phyloP scores from a whole-genome alignment of 768 basidiomycete species.

The Phaeotremella skinneri region DNA sequence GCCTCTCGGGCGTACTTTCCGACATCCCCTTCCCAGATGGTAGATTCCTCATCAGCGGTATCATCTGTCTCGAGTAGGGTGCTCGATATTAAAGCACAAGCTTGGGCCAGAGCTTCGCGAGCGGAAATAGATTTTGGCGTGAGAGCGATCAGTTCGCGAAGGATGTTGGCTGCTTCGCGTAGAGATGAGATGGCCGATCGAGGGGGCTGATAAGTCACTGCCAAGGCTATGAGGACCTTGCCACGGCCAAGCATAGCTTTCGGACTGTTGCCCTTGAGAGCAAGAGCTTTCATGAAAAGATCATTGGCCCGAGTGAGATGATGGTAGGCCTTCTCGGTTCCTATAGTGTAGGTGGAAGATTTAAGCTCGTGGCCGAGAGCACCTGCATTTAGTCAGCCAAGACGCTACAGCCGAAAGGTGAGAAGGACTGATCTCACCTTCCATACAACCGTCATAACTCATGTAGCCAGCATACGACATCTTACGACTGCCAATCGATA shows the following conservation, averaged over 20 bases:
- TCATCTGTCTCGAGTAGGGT: slow-evolving; percentile 42
- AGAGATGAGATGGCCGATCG: slow-evolving; percentile 33
- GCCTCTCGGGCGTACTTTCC: slow-evolving; percentile 44
- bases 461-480: slow-evolving; percentile 16
- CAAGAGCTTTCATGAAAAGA: slow-evolving; percentile 37
- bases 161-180: slow-evolving; percentile 26
- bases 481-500: background rate
- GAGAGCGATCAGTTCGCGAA: slow-evolving; percentile 32
- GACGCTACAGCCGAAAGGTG: too few relatives aligned
- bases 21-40: slow-evolving; percentile 42
- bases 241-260: slow-evolving; percentile 43
- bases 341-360: slow-evolving; percentile 40
- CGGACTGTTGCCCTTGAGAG: slow-evolving; percentile 27
- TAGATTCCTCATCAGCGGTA: slow-evolving; percentile 26
- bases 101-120: slow-evolving; percentile 39
- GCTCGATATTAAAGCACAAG: slow-evolving; percentile 34
- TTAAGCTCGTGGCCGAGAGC: slow-evolving; percentile 46
- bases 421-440: slow-evolving; percentile 30
- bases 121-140: slow-evolving; percentile 38
- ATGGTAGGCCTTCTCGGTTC: slow-evolving; percentile 49
- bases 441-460: slow-evolving; percentile 44
- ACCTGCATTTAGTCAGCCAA: slow-evolving; percentile 21
- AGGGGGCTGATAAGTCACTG: slow-evolving; percentile 42
- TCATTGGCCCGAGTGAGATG: slow-evolving; percentile 47
- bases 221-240: slow-evolving; percentile 40